These are phyloP conservation scores for Salix koriyanagi DNA, from an alignment of 345 rosid genomes.

Conservation along the genomic window DNA sequence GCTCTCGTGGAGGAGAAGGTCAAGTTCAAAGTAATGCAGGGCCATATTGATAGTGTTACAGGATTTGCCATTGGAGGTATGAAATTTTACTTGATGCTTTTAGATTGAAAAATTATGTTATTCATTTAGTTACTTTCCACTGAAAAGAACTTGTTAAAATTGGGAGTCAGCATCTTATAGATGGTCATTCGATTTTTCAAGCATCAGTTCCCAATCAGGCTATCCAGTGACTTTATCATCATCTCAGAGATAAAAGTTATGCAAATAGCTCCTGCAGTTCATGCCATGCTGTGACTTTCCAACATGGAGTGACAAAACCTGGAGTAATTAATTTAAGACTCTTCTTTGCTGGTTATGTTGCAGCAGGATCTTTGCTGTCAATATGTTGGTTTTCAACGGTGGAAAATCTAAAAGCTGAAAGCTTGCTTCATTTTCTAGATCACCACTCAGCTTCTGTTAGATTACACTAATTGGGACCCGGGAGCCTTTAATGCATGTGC, in stretches of 20 bases:
- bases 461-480: background rate
- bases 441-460: background rate
- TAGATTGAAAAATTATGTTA: conserved; percentile 1
- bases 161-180: background rate
- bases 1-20: conserved; percentile 47
- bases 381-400: no score
- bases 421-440: background rate
- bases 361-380: no score
- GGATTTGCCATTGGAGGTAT: conserved; percentile 83
- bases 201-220: background rate
- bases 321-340: no score
- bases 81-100: conserved; percentile 7
- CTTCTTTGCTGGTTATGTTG: no score
- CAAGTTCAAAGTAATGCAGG: conserved; percentile 51
- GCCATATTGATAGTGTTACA: conserved; percentile 76
- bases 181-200: background rate
- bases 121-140: background rate
- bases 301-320: no score
- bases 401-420: conserved; percentile 5
- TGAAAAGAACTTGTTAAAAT: background rate
- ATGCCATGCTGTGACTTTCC: background rate
- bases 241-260: no score
- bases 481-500: background rate
- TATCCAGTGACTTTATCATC: no score
- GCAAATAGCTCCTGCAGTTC: no score